Percentiles rank a stretch among this genome's conserved stretches.
phyloP scores from a whole-genome alignment of 768 basidiomycete genomes.

The Suillus placidus region DNA sequence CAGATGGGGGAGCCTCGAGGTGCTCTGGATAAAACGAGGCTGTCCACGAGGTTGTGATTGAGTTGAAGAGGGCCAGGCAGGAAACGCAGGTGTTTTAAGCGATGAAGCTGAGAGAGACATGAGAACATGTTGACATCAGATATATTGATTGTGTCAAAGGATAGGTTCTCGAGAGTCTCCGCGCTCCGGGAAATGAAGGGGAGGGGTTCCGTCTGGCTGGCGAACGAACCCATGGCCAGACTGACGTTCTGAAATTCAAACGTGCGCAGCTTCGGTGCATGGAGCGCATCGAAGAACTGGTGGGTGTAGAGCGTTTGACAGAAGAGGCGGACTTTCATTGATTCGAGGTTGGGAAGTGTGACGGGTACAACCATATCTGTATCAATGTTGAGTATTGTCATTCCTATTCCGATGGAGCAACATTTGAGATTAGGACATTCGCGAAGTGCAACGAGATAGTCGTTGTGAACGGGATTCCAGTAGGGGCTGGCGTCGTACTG shows the following conservation, averaged over 20 bases:
- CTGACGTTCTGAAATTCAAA: slow-evolving; percentile 34
- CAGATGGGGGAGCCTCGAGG: slow-evolving; percentile 15
- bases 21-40: slow-evolving; percentile 16
- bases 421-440: slow-evolving; percentile 29
- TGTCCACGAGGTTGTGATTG: slow-evolving; percentile 33
- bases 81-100: slow-evolving; percentile 21
- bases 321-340: slow-evolving; percentile 29
- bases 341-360: slow-evolving; percentile 31
- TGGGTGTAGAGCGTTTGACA: slow-evolving; percentile 29
- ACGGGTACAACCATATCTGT: slow-evolving; percentile 20
- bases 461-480: slow-evolving; percentile 33
- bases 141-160: slow-evolving; percentile 27
- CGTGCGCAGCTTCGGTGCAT: slow-evolving; percentile 26
- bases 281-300: slow-evolving; percentile 29
- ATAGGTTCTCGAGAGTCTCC: slow-evolving; percentile 31
- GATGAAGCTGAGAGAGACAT: slow-evolving; percentile 25
- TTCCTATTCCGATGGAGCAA: slow-evolving; percentile 32
- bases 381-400: slow-evolving; percentile 20
- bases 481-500: slow-evolving; percentile 30
- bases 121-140: slow-evolving; percentile 21
- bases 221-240: slow-evolving; percentile 29
- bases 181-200: slow-evolving; percentile 30
- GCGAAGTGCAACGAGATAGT: slow-evolving; percentile 29
- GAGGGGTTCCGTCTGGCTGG: slow-evolving; percentile 29
- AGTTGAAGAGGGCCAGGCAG: slow-evolving; percentile 34